Percentiles rank a stretch among this genome's conserved stretches.
These are phyloP conservation scores for Nidularia sp. DNA, from an alignment of 768 basidiomycete genomes.

Conservation along the genomic window DNA sequence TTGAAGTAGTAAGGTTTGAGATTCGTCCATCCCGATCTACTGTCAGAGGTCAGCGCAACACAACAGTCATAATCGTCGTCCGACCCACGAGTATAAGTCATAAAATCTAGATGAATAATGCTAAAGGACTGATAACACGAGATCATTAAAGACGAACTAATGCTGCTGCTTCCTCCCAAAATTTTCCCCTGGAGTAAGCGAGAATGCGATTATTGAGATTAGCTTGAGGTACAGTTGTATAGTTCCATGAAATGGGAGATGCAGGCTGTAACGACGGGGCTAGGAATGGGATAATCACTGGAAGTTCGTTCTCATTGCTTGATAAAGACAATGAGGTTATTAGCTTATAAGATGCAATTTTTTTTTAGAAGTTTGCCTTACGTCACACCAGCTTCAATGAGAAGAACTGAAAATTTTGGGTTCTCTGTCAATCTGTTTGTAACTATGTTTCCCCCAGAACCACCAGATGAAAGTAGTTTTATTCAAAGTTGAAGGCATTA, in stretches of 20 bases:
- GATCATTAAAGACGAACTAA: not conserved
- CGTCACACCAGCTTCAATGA: too few relatives aligned
- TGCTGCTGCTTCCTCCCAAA: conserved; percentile 1
- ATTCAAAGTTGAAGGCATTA: too few relatives aligned
- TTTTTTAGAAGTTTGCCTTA: too few relatives aligned
- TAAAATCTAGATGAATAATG: not conserved
- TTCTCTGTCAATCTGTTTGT: too few relatives aligned
- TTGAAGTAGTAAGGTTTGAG: conserved; percentile 3
- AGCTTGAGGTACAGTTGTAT: not conserved
- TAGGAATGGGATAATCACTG: not conserved
- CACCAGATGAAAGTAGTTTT: too few relatives aligned
- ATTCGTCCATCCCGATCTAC: conserved; percentile 16
- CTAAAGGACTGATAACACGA: not conserved
- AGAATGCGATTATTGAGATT: not conserved
- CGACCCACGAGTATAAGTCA: conserved; percentile 13
- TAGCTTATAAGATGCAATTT: too few relatives aligned
- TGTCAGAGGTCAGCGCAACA: conserved; percentile 10
- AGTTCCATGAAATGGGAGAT: not conserved
- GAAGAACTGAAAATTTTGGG: too few relatives aligned
- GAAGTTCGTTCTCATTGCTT: not conserved
- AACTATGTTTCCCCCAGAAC: too few relatives aligned
- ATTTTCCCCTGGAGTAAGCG: not conserved
- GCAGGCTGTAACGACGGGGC: not conserved
- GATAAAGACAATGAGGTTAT: too few relatives aligned
- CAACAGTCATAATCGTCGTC: conserved; percentile 15